A percentile compares a stretch with the other conserved stretches of the same genome.
phyloP scores from a whole-genome alignment of 2,329 filamentous ascomycete species.

The Paecilomyces formosus region DNA sequence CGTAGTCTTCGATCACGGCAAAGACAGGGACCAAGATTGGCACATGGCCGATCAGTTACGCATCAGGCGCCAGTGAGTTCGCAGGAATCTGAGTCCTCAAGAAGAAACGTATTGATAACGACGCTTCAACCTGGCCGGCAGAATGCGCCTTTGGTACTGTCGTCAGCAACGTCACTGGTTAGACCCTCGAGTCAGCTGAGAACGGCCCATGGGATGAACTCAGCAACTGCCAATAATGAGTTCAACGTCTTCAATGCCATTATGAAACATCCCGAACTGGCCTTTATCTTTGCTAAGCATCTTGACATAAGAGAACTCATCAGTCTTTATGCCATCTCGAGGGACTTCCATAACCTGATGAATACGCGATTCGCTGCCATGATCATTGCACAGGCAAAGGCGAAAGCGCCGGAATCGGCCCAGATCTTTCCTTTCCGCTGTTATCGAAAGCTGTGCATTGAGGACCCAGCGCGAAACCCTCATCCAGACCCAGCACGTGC shows the following conservation, averaged over 20 bases:
- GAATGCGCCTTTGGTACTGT: background rate
- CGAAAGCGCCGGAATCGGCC: conserved; percentile 49
- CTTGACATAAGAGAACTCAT: conserved; percentile 53
- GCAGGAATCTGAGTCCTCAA: background rate
- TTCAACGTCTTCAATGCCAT: conserved; percentile 10
- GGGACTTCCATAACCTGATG: conserved; percentile 54
- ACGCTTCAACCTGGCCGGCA: background rate
- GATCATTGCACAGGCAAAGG: conserved; percentile 48
- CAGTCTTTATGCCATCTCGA: conserved; percentile 58
- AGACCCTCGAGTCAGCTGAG: background rate
- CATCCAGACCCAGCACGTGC: conserved; percentile 30
- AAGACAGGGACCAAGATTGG: background rate
- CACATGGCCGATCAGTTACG: background rate
- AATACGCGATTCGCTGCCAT: conserved; percentile 53
- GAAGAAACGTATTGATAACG: background rate
- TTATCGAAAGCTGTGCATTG: conserved; percentile 51
- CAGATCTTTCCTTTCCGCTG: conserved; percentile 54
- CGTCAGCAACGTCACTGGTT: background rate
- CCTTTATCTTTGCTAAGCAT: conserved; percentile 48
- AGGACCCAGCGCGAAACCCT: conserved; percentile 47
- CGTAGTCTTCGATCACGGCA: background rate
- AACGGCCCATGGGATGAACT: background rate
- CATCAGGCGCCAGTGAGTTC: background rate
- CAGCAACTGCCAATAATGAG: background rate
- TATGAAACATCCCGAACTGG: conserved; percentile 38